phyloP scores from a whole-genome alignment of 2,329 filamentous ascomycete species.

The Paecilomyces variotii region DNA sequence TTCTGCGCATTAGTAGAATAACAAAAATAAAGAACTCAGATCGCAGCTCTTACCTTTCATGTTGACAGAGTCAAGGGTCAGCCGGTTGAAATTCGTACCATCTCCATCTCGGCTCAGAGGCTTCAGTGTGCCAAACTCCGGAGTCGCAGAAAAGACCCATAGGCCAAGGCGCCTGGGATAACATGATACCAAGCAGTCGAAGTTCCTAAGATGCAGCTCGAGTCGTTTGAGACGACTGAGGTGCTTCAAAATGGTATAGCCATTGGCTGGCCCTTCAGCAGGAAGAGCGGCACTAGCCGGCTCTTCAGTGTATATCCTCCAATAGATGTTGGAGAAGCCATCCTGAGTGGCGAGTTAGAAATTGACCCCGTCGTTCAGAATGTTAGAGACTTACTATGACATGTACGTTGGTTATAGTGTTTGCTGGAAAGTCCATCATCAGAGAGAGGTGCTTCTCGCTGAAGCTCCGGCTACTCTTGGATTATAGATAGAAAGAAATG shows the following conservation, averaged over 20 bases:
- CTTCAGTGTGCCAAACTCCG: conserved; percentile 27
- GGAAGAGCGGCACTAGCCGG: conserved; percentile 19
- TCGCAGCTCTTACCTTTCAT: conserved; percentile 22
- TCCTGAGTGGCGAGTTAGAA: conserved; percentile 25
- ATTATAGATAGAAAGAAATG: conserved; percentile 16
- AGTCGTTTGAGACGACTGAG: conserved; percentile 32
- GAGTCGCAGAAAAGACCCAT: conserved; percentile 33
- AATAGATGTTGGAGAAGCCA: conserved; percentile 35
- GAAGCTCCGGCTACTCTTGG: conserved; percentile 18
- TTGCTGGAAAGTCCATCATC: conserved; percentile 38
- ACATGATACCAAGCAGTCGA: conserved; percentile 31
- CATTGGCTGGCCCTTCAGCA: conserved; percentile 26
- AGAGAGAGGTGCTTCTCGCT: conserved; percentile 13
- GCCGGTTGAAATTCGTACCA: conserved; percentile 18
- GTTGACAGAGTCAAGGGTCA: conserved; percentile 22
- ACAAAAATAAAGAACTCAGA: not conserved
- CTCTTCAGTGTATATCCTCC: conserved; percentile 36
- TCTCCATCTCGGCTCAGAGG: conserved; percentile 18
- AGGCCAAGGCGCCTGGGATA: conserved; percentile 29
- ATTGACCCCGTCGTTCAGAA: not conserved
- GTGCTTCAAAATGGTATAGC: conserved; percentile 29
- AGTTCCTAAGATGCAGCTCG: conserved; percentile 27
- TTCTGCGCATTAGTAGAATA: conserved; percentile 2
- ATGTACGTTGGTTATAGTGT: conserved; percentile 34
- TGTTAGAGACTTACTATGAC: conserved; percentile 28